Evolutionary conservation across 805 yeast species (phyloP), one percentile per base, ranked within the genome.

Genomic region (Saccharomycopsis amapae): DNA sequence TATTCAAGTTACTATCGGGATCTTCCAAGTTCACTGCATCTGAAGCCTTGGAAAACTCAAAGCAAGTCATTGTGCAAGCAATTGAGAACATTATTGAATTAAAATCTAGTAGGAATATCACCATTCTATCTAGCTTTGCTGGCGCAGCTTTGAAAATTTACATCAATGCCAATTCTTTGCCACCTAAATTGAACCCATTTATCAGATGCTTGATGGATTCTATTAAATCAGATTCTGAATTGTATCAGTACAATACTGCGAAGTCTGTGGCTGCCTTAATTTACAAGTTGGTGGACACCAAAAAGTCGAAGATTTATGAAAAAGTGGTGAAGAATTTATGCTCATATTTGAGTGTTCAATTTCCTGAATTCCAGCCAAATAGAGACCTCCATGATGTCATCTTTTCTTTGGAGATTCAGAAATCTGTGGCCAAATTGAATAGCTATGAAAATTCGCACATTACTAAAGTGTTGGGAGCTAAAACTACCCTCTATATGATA

Each of bases 311-410:
- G 31, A 93, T 90, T 1, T 79, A 90, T 2, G 94, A 86, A 55
- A 93, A 93, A 60, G 83, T 94, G 53, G 77, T 86, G 37, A 90
- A 86, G 60, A 93, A 93, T 58, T 66, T 94, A 46, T 85, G 96
- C 65, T 95, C 90, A 0, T 90, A 90, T 59, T 60, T 93, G 42
- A 93, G 98, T 65, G 96, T 93, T 2, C 97, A 89, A 59, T 96
- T 90, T 26, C 98, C 98, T 2, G 97, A 87, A 57, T 93, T 86
- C 58, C 69, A 71, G 13, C 80, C 83, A 38, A 84, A 85, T 55
- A 73, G 75, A 32, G 62, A 64, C 12, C 40, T 46, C 10, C 13
- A 31, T 12, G 9, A 19, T 18, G 48, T 24, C 9, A 50, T 50
- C 12, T 50, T 47, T 15, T 47, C 53, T 4, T 42, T 50, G 23